A percentile compares a stretch with the other conserved stretches of the same genome.
These are phyloP conservation scores for Pichia kluyveri DNA, from an alignment of 805 yeast genomes.

Conservation along the genomic window DNA sequence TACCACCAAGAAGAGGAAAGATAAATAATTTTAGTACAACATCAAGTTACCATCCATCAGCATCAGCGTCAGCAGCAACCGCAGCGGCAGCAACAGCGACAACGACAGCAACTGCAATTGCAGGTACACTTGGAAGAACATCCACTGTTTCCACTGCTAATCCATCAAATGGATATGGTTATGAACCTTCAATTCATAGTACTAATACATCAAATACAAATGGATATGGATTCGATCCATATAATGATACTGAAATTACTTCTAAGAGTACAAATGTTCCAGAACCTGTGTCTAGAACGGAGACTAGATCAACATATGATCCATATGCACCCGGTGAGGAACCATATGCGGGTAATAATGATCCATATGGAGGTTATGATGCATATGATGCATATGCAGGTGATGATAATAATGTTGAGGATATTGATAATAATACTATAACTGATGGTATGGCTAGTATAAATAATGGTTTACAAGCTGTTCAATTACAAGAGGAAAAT, in stretches of 20 bases:
- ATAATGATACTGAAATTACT: conserved; percentile 11
- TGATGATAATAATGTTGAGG: not conserved
- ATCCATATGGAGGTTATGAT: conserved; percentile 1
- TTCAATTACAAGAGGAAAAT: conserved; percentile 9
- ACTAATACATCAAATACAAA: conserved; percentile 3
- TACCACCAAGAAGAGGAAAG: conserved; percentile 2
- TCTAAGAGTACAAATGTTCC: not conserved
- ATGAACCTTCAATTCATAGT: conserved; percentile 5
- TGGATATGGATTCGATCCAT: conserved; percentile 12
- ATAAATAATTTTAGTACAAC: not conserved
- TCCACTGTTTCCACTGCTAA: not conserved
- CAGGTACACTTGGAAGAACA: not conserved
- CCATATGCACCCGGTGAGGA: conserved; percentile 18
- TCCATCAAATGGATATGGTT: conserved; percentile 1
- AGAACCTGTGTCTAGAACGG: not conserved
- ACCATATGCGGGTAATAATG: conserved; percentile 3
- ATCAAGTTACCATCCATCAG: not conserved
- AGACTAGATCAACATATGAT: conserved; percentile 15
- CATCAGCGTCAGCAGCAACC: not conserved
- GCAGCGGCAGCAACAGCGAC: not conserved
- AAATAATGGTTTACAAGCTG: conserved; percentile 3
- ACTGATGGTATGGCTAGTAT: not conserved
- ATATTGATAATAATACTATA: not conserved
- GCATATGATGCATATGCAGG: not conserved
- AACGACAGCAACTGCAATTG: not conserved